phyloP scores from a whole-genome alignment of 176 grass and related monocot genomes.

The Elymus sibiricus region DNA sequence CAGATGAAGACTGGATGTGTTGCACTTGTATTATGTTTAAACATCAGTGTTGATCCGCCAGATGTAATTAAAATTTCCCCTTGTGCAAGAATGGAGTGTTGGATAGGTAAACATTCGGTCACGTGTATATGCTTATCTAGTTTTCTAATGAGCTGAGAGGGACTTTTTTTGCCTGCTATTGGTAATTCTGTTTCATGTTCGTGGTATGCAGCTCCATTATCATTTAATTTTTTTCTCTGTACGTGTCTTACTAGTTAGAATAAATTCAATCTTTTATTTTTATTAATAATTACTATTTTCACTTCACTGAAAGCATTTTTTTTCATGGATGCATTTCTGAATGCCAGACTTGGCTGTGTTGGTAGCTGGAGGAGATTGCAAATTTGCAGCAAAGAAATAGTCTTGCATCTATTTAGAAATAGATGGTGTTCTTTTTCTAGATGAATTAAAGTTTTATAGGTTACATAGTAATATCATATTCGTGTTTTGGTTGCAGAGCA shows the following conservation, averaged over 20 bases:
- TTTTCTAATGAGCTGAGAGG: background rate
- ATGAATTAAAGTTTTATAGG: background rate
- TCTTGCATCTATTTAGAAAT: background rate
- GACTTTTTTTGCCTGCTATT: background rate
- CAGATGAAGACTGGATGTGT: conserved; percentile 99
- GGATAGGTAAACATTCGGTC: conserved; percentile 73
- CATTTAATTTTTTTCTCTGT: background rate
- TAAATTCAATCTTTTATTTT: background rate
- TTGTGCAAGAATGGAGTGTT: conserved; percentile 97
- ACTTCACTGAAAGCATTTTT: background rate
- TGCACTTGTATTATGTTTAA: conserved; percentile 96
- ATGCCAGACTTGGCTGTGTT: background rate
- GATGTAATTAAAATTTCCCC: conserved; percentile 99
- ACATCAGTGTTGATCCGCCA: conserved; percentile 95
- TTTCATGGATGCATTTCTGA: conserved; percentile 2
- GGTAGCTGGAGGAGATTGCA: background rate
- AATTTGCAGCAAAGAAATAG: conserved; percentile 1
- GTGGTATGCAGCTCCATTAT: background rate
- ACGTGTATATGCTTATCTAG: conserved; percentile 20
- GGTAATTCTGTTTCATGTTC: conserved; percentile 13
- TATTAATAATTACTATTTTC: background rate
- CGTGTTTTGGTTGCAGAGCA: background rate
- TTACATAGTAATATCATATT: background rate
- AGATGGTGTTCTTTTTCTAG: background rate
- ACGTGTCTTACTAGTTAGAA: background rate